These are phyloP conservation scores for Camellia japonica DNA, from an alignment of 148 eudicot species.

Conservation along the genomic window DNA sequence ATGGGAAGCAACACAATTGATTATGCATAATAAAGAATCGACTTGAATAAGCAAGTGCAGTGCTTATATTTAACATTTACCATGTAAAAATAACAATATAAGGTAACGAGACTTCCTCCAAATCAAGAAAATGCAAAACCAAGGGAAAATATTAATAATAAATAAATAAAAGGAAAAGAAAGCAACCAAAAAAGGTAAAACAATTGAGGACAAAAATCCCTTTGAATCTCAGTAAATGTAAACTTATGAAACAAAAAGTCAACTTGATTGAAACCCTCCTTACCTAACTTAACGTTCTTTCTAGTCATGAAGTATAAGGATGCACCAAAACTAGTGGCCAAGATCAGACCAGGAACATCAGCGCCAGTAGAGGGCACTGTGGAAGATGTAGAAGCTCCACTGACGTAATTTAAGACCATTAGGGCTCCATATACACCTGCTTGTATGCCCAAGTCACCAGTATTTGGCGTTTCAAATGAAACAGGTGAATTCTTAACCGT, in stretches of 20 bases:
- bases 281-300: constrained; percentile 84
- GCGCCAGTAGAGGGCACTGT: constrained; percentile 59
- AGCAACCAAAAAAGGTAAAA: not conserved
- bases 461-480: constrained; percentile 62
- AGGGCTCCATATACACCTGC: constrained; percentile 94
- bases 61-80: not conserved
- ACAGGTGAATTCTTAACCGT: constrained; percentile 57
- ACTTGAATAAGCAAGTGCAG: not conserved
- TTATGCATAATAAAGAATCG: constrained; percentile 6
- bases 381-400: constrained; percentile 62
- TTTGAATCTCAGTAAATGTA: not conserved
- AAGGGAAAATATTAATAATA: not conserved
- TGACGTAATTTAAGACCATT: constrained; percentile 74
- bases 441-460: constrained; percentile 70
- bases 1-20: not conserved
- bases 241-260: not conserved
- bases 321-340: constrained; percentile 93
- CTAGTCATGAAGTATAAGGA: constrained; percentile 92
- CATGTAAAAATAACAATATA: not conserved
- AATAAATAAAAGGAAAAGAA: not conserved
- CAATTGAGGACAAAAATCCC: not conserved
- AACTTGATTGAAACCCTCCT: constrained; percentile 14
- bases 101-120: not conserved
- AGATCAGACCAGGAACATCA: constrained; percentile 88
- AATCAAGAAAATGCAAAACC: not conserved